A percentile compares a stretch with the other conserved stretches of the same genome.
Evolutionary conservation across 148 eudicot genomes (phyloP).

Genomic region (Rhododendron henanense): DNA sequence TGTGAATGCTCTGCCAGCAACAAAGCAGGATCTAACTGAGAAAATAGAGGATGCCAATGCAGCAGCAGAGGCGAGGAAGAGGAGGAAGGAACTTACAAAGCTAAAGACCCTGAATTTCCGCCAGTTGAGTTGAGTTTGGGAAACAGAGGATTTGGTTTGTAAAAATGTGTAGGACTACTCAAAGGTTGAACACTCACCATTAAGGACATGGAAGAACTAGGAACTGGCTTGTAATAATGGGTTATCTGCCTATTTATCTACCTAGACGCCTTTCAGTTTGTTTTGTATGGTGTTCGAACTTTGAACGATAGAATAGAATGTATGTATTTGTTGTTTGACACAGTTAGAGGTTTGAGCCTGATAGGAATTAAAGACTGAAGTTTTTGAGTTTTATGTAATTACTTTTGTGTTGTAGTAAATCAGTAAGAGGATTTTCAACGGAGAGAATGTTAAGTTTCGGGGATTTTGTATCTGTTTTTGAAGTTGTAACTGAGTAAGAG

Average conservation of each 20-base stretch:
- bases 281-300: background rate
- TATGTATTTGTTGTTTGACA: background rate
- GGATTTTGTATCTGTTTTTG: background rate
- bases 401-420: background rate
- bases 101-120: conserved; percentile 34
- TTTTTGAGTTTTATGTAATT: background rate
- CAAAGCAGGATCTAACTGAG: background rate
- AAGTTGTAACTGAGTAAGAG: background rate
- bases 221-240: background rate
- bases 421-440: background rate
- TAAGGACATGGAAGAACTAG: background rate
- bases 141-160: background rate
- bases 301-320: background rate
- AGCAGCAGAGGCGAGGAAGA: conserved; percentile 54
- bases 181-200: background rate
- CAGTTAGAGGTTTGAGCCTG: background rate
- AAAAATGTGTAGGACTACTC: background rate
- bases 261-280: background rate
- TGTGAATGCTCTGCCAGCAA: background rate
- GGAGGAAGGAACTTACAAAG: conserved; percentile 38
- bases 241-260: background rate
- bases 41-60: conserved; percentile 27
- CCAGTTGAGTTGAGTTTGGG: background rate
- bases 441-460: background rate
- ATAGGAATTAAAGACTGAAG: background rate